phyloP scores from a whole-genome alignment of 257 asterid genomes.

The Capsicum baccatum region DNA sequence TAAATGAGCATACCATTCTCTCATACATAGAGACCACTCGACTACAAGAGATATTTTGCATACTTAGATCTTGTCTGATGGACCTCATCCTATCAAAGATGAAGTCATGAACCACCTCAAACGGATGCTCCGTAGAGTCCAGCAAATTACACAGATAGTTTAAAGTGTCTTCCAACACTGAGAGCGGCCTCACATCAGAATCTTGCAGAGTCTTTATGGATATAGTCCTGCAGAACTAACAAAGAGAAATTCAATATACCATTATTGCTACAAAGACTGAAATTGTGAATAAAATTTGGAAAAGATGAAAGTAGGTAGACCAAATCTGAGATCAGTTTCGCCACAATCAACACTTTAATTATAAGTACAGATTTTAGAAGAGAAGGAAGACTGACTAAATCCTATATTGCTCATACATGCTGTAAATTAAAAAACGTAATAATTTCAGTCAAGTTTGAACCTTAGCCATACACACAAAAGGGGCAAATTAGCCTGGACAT shows the following conservation, averaged over 20 bases:
- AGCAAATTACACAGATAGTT: constrained; percentile 66
- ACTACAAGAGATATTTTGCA: constrained; percentile 70
- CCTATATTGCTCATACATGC: background rate
- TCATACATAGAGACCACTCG: constrained; percentile 79
- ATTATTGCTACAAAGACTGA: constrained; percentile 3
- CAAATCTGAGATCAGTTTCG: background rate
- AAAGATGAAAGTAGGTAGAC: background rate
- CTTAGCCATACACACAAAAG: background rate
- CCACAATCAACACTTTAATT: background rate
- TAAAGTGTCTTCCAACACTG: constrained; percentile 77
- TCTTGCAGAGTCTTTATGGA: constrained; percentile 51
- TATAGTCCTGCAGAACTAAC: constrained; percentile 96
- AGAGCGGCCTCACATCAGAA: constrained; percentile 85
- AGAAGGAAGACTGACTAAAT: background rate
- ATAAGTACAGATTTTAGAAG: background rate
- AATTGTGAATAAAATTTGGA: background rate
- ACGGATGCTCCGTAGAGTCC: constrained; percentile 61
- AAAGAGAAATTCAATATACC: constrained; percentile 24
- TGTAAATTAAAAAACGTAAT: background rate
- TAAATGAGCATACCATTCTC: constrained; percentile 73
- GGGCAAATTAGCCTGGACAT: background rate
- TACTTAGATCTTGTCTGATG: constrained; percentile 92
- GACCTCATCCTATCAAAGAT: constrained; percentile 90
- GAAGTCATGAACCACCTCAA: constrained; percentile 89
- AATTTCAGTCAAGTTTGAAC: background rate